Evolutionary conservation across 495 filamentous ascomycete species (phyloP).

Genomic region (Aspergillus bertholletiae): DNA sequence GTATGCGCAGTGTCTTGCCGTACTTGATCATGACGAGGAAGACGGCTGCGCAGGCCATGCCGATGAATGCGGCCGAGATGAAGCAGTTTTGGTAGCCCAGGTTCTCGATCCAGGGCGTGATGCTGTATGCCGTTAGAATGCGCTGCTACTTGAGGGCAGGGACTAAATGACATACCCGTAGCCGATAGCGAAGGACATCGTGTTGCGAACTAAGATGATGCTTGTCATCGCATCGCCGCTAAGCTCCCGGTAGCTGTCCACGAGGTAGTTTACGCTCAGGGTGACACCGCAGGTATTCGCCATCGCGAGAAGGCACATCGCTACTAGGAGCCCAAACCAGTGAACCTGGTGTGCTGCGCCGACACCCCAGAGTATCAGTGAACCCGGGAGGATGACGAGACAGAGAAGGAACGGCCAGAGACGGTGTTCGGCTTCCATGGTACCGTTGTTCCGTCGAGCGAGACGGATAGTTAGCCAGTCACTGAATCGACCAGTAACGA

Average conservation of each 20-base stretch:
- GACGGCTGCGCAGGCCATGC: conserved; percentile 48
- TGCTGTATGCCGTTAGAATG: conserved; percentile 30
- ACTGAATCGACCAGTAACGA: conserved; percentile 53
- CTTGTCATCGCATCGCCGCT: conserved; percentile 60
- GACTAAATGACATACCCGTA: conserved; percentile 56
- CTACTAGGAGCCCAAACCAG: conserved; percentile 61
- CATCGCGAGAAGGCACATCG: conserved; percentile 56
- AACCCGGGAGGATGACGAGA: conserved; percentile 51
- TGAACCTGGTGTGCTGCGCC: conserved; percentile 58
- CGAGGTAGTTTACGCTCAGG: conserved; percentile 57
- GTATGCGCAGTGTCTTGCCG: conserved; percentile 42
- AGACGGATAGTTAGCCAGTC: conserved; percentile 57
- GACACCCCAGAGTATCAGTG: conserved; percentile 65
- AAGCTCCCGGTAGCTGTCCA: conserved; percentile 62
- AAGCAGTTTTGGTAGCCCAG: conserved; percentile 64
- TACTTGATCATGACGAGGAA: conserved; percentile 56
- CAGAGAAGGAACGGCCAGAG: conserved; percentile 59
- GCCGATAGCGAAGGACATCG: conserved; percentile 59
- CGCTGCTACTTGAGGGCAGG: too few species aligned
- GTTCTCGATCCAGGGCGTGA: conserved; percentile 60
- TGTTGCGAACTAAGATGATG: conserved; percentile 64
- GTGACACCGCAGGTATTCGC: conserved; percentile 57
- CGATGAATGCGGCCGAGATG: conserved; percentile 57
- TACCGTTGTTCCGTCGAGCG: conserved; percentile 57
- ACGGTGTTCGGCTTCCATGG: conserved; percentile 60